Conservation (phyloP, 2,329 filamentous ascomycete genomes). For the Fusarium humuli region DNA sequence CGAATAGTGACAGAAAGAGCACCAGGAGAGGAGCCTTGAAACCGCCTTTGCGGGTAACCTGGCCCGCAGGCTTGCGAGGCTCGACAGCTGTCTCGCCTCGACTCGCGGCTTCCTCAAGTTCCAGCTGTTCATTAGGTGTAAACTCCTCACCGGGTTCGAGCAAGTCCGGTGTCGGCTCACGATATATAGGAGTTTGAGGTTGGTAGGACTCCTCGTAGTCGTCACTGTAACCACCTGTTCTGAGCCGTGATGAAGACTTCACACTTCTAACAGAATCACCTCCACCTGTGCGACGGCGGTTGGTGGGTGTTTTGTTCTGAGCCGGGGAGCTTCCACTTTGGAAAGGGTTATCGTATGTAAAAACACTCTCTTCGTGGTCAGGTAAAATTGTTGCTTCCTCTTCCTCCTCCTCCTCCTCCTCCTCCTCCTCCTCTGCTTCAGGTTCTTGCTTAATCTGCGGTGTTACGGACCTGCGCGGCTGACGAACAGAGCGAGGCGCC, state of each 20-base stretch:
- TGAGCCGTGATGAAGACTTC: conserved; percentile 57
- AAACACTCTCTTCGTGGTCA: conserved; percentile 70
- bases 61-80: conserved; percentile 56
- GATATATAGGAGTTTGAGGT: conserved; percentile 37
- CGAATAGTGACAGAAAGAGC: conserved; percentile 75
- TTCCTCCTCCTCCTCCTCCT: conserved; percentile 33
- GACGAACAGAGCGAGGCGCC: conserved; percentile 58
- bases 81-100: conserved; percentile 62
- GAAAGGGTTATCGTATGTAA: conserved; percentile 92
- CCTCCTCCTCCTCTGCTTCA: conserved; percentile 55
- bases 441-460: conserved; percentile 68
- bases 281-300: conserved; percentile 62
- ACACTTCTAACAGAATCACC: conserved; percentile 57
- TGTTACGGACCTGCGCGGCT: conserved; percentile 63
- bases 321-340: conserved; percentile 82
- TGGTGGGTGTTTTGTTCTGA: conserved; percentile 59
- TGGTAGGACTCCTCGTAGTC: conserved; percentile 53
- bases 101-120: conserved; percentile 75
- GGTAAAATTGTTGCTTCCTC: conserved; percentile 30
- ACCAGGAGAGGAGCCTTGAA: conserved; percentile 76
- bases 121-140: conserved; percentile 88
- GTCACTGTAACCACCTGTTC: conserved; percentile 53
- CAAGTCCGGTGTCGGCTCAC: conserved; percentile 50
- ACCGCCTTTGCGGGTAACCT: conserved; percentile 56
- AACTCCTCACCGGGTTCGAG: conserved; percentile 89